Conservation (phyloP, 805 yeast species). For the Ogataea polymorpha region DNA sequence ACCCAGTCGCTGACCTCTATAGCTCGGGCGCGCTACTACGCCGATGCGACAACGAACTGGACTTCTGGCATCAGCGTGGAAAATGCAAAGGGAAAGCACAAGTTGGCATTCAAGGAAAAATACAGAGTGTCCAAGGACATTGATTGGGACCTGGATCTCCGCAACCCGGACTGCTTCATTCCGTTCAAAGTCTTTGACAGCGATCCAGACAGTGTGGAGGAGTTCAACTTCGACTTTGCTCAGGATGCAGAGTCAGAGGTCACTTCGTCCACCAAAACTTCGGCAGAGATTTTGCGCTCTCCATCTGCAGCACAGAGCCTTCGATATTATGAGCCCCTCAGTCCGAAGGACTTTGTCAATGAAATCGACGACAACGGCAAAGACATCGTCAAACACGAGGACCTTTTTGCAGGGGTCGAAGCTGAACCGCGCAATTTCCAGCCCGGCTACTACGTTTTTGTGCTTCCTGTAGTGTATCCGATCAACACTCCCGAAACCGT, state of each 20-base stretch:
- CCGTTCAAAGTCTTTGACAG: constrained; percentile 25
- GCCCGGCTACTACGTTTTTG: constrained; percentile 70
- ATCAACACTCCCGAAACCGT: constrained; percentile 61
- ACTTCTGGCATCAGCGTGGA: constrained; percentile 31
- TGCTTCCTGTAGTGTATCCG: constrained; percentile 61
- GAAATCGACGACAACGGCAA: constrained; percentile 23
- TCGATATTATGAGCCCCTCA: constrained; percentile 21
- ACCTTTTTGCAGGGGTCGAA: constrained; percentile 16
- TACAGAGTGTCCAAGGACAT: constrained; percentile 39
- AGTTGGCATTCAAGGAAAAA: constrained; percentile 41
- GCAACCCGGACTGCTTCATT: constrained; percentile 36
- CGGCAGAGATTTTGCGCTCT: constrained; percentile 20
- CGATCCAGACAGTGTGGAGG: constrained; percentile 15
- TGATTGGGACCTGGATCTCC: constrained; percentile 42
- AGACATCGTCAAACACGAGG: constrained; percentile 14
- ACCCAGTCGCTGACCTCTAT: constrained; percentile 36
- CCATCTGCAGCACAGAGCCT: constrained; percentile 26
- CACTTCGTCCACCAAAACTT: constrained; percentile 10
- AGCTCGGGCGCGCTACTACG: constrained; percentile 40
- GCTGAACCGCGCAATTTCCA: constrained; percentile 30
- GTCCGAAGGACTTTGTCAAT: constrained; percentile 23
- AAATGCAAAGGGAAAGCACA: constrained; percentile 41
- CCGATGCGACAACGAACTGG: constrained; percentile 46
- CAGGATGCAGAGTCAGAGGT: constrained; percentile 20
- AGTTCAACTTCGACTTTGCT: constrained; percentile 16